phyloP scores from a whole-genome alignment of 1,284 basidiomycete species.

The Grifola frondosa region DNA sequence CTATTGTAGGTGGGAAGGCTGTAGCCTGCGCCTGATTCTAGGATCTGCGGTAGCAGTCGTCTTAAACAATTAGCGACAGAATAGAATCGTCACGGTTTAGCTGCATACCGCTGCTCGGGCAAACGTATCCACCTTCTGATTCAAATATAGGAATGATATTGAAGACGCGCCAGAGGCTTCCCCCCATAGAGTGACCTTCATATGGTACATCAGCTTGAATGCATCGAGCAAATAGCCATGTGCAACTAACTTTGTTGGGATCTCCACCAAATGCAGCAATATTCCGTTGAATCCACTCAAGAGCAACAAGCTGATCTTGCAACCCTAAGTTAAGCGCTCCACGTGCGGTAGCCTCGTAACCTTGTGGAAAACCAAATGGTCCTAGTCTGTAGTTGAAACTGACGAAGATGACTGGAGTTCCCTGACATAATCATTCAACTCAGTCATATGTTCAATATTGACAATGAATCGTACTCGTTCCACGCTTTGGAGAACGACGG shows the following conservation, averaged over 20 bases:
- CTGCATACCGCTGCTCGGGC: slow-evolving; percentile 43
- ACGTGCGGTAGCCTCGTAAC: slow-evolving; percentile 39
- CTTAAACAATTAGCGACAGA: neutral
- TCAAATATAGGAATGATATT: slow-evolving; percentile 42
- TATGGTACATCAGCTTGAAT: neutral
- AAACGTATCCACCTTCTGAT: slow-evolving; percentile 38
- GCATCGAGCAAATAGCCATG: too few relatives aligned
- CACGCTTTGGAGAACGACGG: too few relatives aligned
- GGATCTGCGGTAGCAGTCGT: too few relatives aligned
- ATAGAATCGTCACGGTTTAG: rapidly evolving
- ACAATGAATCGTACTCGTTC: too few relatives aligned
- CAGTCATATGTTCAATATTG: too few relatives aligned
- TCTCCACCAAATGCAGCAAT: slow-evolving; percentile 50
- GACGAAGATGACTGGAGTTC: slow-evolving; percentile 54
- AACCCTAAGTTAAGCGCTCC: slow-evolving; percentile 44
- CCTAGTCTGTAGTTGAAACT: slow-evolving; percentile 55
- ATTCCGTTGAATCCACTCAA: slow-evolving; percentile 50
- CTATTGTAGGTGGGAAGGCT: slow-evolving; percentile 12
- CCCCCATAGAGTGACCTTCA: slow-evolving; percentile 54
- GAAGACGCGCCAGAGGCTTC: slow-evolving; percentile 54
- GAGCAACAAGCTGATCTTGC: slow-evolving; percentile 43
- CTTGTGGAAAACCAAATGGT: slow-evolving; percentile 50
- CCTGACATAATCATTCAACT: too few relatives aligned
- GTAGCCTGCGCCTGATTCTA: slow-evolving; percentile 15
- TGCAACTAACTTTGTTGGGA: slow-evolving; percentile 40